Evolutionary conservation across 192 early-diverging fungal genomes (phyloP).

Genomic region (Coemansia sp.): DNA sequence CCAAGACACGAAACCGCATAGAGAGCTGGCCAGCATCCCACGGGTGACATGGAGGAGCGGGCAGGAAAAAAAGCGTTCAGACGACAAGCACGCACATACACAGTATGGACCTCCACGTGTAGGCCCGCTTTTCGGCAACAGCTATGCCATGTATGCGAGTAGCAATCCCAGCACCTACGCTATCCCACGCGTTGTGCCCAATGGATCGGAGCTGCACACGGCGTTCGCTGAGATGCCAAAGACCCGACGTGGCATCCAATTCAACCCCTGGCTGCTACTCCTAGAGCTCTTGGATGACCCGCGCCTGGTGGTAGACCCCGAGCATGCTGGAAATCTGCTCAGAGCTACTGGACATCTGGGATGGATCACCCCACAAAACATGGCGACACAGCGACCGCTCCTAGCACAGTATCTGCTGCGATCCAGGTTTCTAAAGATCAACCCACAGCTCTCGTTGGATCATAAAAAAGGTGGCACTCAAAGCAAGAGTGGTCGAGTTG

Average conservation of each 20-base stretch:
- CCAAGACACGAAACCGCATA: background rate
- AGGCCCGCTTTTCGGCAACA: conserved; percentile 16
- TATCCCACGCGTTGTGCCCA: conserved; percentile 18
- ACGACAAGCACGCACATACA: background rate
- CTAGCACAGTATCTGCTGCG: conserved; percentile 13
- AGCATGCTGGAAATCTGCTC: conserved; percentile 4
- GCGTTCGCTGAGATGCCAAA: conserved; percentile 13
- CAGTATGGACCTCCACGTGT: background rate
- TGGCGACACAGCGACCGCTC: conserved; percentile 15
- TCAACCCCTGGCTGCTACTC: conserved; percentile 45
- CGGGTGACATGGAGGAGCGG: conserved; percentile 18
- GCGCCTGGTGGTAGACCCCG: conserved; percentile 2
- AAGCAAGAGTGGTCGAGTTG: no score
- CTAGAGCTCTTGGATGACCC: conserved; percentile 38
- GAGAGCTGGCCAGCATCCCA: conserved; percentile 16
- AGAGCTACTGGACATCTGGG: conserved; percentile 16
- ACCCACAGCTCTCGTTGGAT: background rate
- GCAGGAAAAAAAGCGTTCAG: background rate
- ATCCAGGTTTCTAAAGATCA: background rate
- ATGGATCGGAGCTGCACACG: conserved; percentile 11
- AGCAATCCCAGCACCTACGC: background rate
- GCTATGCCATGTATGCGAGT: conserved; percentile 4
- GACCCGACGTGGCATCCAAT: conserved; percentile 1
- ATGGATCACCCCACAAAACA: conserved; percentile 23
- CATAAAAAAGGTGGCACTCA: no score